Percentiles rank a stretch among this genome's conserved stretches.
These are phyloP conservation scores for Barnettozyma hawaiiensis DNA, from an alignment of 1,139 yeast genomes.

Conservation along the genomic window DNA sequence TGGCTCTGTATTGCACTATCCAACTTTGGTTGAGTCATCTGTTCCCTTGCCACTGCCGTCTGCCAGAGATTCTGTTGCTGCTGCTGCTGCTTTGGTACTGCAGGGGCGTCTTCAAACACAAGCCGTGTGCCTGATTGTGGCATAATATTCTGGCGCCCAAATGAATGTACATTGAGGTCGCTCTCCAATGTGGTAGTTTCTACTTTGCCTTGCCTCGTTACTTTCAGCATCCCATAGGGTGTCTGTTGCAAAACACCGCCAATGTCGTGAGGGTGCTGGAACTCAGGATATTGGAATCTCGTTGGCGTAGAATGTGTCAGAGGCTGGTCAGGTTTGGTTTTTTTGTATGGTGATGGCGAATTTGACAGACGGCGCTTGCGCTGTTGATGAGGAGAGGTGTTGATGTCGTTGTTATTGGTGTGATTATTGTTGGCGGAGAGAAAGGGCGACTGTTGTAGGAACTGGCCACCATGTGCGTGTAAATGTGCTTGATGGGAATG, in stretches of 20 bases:
- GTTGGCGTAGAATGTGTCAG: slow-evolving; percentile 3
- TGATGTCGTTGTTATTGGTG: neutral
- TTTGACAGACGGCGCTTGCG: slow-evolving; percentile 1
- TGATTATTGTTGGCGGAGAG: neutral
- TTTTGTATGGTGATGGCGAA: slow-evolving; percentile 2
- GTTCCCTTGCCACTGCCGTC: neutral
- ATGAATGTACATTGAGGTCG: neutral
- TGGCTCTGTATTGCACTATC: neutral
- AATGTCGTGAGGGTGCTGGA: slow-evolving; percentile 3
- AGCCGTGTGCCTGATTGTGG: neutral
- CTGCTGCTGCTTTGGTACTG: neutral
- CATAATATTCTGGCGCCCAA: neutral
- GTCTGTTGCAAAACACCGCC: slow-evolving; percentile 4
- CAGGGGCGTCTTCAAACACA: neutral
- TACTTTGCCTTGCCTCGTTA: slow-evolving; percentile 3
- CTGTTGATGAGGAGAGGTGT: neutral
- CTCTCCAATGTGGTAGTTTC: slow-evolving; percentile 4
- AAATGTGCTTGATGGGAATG: neutral
- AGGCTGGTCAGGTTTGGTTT: slow-evolving; percentile 2
- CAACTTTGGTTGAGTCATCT: neutral
- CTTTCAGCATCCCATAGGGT: slow-evolving; percentile 8
- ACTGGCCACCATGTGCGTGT: neutral
- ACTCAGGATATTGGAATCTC: slow-evolving; percentile 5
- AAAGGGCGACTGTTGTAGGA: neutral
- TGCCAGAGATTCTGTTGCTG: neutral